Percentiles rank a stretch among this genome's conserved stretches.
These are phyloP conservation scores for Dissoconium aciculare DNA, from an alignment of 2,329 filamentous ascomycete species.

Conservation along the genomic window DNA sequence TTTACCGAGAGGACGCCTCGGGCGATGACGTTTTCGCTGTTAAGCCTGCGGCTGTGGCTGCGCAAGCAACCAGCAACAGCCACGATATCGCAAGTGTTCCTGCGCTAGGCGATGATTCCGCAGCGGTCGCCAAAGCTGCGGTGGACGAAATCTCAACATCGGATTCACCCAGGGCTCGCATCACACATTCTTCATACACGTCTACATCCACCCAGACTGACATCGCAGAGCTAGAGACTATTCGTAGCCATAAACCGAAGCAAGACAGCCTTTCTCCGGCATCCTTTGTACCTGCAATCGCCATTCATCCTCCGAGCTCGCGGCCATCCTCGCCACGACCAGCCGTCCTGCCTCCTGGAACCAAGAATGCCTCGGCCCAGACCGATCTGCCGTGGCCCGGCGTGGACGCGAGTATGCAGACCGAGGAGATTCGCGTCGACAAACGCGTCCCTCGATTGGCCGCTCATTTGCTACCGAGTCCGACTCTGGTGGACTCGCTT, in stretches of 20 bases:
- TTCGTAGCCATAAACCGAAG: slow-evolving; percentile 18
- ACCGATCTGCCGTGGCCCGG: slow-evolving; percentile 42
- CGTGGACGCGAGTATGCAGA: slow-evolving; percentile 56
- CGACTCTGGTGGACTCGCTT: slow-evolving; percentile 22
- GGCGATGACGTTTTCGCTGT: neutral
- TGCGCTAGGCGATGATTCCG: slow-evolving; percentile 7
- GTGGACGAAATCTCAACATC: too few relatives aligned
- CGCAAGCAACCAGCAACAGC: too few relatives aligned
- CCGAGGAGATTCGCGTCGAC: slow-evolving; percentile 79
- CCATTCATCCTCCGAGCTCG: slow-evolving; percentile 76
- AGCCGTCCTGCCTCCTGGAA: slow-evolving; percentile 63
- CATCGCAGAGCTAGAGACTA: slow-evolving; percentile 9
- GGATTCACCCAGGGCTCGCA: too few relatives aligned
- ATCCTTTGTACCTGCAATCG: slow-evolving; percentile 53
- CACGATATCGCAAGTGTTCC: too few relatives aligned
- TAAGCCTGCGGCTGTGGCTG: too few relatives aligned
- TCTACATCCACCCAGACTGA: slow-evolving; percentile 24
- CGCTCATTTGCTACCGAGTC: slow-evolving; percentile 48
- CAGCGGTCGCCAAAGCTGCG: slow-evolving; percentile 5
- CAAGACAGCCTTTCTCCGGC: slow-evolving; percentile 20
- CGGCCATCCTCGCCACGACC: slow-evolving; percentile 65
- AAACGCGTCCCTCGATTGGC: slow-evolving; percentile 60
- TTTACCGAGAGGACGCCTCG: neutral
- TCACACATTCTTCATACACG: slow-evolving; percentile 15
- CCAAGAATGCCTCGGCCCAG: slow-evolving; percentile 72